Percentiles rank a stretch among this genome's conserved stretches.
phyloP scores from a whole-genome alignment of 225 moss, liverwort and hornwort species.

The Polytrichum formosum region DNA sequence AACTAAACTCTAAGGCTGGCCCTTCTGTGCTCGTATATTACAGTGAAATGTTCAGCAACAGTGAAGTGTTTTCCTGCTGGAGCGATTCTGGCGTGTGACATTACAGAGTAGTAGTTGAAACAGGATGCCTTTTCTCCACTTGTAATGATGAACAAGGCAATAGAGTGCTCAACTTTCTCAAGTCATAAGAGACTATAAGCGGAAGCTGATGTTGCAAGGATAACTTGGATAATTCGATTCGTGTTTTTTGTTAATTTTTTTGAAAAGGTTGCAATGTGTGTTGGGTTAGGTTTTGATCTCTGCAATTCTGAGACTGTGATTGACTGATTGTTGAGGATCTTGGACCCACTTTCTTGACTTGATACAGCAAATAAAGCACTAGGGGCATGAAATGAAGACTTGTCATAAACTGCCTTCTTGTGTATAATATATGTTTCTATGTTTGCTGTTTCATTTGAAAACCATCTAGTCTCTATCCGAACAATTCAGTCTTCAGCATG shows the following conservation, averaged over 20 bases:
- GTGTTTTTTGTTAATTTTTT: conserved; percentile 37
- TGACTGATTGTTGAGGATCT: conserved; percentile 30
- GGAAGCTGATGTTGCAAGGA: conserved; percentile 46
- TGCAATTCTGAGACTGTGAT: conserved; percentile 52
- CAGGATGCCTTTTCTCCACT: conserved; percentile 46
- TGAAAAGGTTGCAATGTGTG: not conserved
- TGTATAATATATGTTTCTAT: no score
- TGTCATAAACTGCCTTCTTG: no score
- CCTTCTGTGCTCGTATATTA: conserved; percentile 63
- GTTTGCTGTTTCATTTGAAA: no score
- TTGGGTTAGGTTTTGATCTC: conserved; percentile 19
- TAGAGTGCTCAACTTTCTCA: conserved; percentile 57
- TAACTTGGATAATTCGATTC: conserved; percentile 27
- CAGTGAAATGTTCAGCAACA: conserved; percentile 66
- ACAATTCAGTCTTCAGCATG: no score
- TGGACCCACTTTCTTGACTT: conserved; percentile 30
- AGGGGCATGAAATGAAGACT: no score
- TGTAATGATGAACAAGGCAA: conserved; percentile 62
- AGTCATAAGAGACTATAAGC: conserved; percentile 49
- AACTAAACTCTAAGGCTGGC: conserved; percentile 56
- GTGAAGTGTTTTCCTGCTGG: conserved; percentile 63
- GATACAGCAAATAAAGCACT: not conserved
- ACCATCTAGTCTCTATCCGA: no score
- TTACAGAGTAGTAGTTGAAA: conserved; percentile 57
- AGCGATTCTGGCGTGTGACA: conserved; percentile 67